Evolutionary conservation across 192 early-diverging fungal genomes (phyloP).

Genomic region (Coemansia sp.): DNA sequence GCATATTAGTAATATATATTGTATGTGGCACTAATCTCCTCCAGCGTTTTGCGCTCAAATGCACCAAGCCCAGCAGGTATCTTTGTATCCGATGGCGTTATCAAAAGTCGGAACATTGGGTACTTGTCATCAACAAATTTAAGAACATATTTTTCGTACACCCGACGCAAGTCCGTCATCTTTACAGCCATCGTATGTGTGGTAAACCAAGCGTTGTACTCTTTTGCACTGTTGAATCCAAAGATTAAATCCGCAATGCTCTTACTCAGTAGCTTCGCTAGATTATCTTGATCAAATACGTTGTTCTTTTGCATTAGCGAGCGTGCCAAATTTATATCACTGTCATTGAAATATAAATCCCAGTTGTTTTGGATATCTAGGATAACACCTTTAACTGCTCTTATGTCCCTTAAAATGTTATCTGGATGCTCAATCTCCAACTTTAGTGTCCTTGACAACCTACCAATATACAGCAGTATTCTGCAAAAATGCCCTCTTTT

Average conservation of each 20-base stretch:
- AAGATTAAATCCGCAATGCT: slow-evolving; percentile 14
- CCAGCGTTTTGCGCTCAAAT: slow-evolving; percentile 25
- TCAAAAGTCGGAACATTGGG: slow-evolving; percentile 24
- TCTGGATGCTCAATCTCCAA: slow-evolving; percentile 24
- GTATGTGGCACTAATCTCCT: slow-evolving; percentile 2
- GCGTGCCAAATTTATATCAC: slow-evolving; percentile 43
- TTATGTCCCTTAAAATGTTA: slow-evolving; percentile 29
- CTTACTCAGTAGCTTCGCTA: slow-evolving; percentile 12
- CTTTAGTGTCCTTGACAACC: slow-evolving; percentile 62
- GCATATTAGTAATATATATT: not conserved
- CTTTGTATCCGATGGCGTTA: slow-evolving; percentile 34
- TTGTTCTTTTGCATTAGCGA: slow-evolving; percentile 23
- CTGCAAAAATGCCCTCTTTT: slow-evolving; percentile 77
- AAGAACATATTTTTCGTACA: slow-evolving; percentile 30
- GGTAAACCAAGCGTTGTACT: slow-evolving; percentile 25
- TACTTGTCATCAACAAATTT: slow-evolving; percentile 27
- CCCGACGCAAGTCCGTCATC: slow-evolving; percentile 33
- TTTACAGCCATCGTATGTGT: slow-evolving; percentile 26
- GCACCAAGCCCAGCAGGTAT: slow-evolving; percentile 30
- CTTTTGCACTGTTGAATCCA: slow-evolving; percentile 27
- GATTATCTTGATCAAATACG: slow-evolving; percentile 14
- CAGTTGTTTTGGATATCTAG: slow-evolving; percentile 21
- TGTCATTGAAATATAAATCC: slow-evolving; percentile 36
- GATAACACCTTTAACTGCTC: slow-evolving; percentile 24
- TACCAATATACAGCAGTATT: slow-evolving; percentile 56